Evolutionary conservation across 2,329 filamentous ascomycete genomes (phyloP).

Genomic region (Pezicula carpinea): DNA sequence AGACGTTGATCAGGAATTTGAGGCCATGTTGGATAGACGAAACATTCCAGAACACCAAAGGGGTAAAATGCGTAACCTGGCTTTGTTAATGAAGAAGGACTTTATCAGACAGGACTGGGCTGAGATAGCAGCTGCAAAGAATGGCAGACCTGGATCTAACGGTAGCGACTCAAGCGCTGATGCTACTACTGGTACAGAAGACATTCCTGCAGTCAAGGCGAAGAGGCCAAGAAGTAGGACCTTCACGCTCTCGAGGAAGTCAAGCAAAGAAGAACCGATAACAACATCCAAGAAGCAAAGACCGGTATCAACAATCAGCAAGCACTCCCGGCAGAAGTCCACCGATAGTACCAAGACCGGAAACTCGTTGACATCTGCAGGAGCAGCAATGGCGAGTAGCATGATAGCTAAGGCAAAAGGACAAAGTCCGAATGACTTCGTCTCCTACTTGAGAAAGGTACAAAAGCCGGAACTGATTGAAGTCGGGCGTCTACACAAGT

Average conservation of each 20-base stretch:
- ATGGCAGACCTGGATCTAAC: constrained; percentile 38
- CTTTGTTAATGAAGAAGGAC: constrained; percentile 87
- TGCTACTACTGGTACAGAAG: constrained; percentile 32
- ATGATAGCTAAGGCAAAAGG: constrained; percentile 67
- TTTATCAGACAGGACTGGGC: constrained; percentile 88
- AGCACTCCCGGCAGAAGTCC: constrained; percentile 68
- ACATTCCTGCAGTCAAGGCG: constrained; percentile 36
- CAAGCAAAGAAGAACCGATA: constrained; percentile 50
- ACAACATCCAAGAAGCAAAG: constrained; percentile 74
- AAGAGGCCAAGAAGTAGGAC: constrained; percentile 66
- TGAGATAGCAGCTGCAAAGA: constrained; percentile 52
- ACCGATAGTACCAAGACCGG: constrained; percentile 64
- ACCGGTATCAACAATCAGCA: constrained; percentile 55
- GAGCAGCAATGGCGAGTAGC: constrained; percentile 49
- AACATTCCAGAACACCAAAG: constrained; percentile 94
- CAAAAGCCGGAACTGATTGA: constrained; percentile 80
- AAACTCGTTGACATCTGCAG: constrained; percentile 49
- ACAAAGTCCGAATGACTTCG: constrained; percentile 76
- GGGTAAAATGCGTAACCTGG: constrained; percentile 89
- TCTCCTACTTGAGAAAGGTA: constrained; percentile 76
- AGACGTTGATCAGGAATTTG: constrained; percentile 52
- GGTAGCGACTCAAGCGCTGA: constrained; percentile 32
- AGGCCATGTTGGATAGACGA: constrained; percentile 70
- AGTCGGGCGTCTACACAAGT: constrained; percentile 91
- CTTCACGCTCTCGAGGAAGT: constrained; percentile 50